Conservation (phyloP, 23 red algal species). For the Agarophyton chilense region DNA sequence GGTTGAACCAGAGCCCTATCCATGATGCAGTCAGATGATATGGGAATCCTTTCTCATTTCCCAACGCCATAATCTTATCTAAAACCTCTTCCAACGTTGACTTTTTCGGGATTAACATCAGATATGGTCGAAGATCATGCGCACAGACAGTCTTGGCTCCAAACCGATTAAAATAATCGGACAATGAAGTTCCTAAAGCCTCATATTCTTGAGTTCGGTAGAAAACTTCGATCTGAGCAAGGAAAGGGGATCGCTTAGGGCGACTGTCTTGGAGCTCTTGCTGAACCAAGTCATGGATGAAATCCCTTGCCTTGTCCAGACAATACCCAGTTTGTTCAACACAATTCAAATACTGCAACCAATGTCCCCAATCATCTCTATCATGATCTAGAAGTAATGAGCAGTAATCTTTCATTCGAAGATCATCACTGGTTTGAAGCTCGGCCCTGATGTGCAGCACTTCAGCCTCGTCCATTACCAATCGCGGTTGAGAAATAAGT, state of each 20-base stretch:
- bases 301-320: neutral
- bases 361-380: conserved; percentile 50
- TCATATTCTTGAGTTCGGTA: conserved; percentile 11
- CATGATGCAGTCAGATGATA: conserved; percentile 51
- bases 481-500: conserved; percentile 47
- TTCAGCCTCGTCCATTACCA: conserved; percentile 71
- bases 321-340: conserved; percentile 11
- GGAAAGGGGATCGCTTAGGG: conserved; percentile 32
- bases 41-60: conserved; percentile 7
- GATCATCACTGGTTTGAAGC: neutral
- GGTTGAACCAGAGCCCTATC: conserved; percentile 49
- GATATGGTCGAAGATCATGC: conserved; percentile 55
- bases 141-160: conserved; percentile 53
- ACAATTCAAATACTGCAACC: conserved; percentile 48
- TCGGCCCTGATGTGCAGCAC: conserved; percentile 33
- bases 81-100: neutral
- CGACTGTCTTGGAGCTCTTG: neutral
- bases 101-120: conserved; percentile 5
- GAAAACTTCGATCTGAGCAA: conserved; percentile 49
- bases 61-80: conserved; percentile 7
- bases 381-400: conserved; percentile 37
- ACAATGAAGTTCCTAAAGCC: neutral
- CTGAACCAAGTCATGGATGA: conserved; percentile 12
- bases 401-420: conserved; percentile 24
- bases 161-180: conserved; percentile 41